These are phyloP conservation scores for Nidula microcarpa DNA, from an alignment of 768 basidiomycete species.

Conservation along the genomic window DNA sequence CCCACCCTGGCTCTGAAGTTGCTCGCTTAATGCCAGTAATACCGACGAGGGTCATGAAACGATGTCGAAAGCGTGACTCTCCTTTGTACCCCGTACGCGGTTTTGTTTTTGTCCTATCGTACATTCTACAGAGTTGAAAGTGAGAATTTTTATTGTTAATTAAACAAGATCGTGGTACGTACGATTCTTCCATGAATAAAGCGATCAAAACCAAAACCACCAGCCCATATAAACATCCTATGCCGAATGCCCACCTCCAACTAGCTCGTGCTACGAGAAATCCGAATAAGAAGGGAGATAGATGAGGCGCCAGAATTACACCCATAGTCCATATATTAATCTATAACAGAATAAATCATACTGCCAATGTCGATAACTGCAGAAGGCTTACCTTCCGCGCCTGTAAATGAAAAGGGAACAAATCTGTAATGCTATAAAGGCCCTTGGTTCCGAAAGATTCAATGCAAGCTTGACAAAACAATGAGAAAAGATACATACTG, in stretches of 20 bases:
- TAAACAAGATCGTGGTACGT: conserved; percentile 8
- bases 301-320: conserved; percentile 43
- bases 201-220: conserved; percentile 38
- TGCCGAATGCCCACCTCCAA: conserved; percentile 46
- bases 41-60: neutral
- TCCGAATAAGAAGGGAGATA: conserved; percentile 47
- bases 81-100: neutral
- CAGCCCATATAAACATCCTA: conserved; percentile 39
- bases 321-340: conserved; percentile 48
- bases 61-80: neutral
- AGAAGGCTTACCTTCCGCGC: conserved; percentile 39
- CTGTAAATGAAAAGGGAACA: conserved; percentile 60
- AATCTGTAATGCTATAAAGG: conserved; percentile 47
- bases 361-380: neutral
- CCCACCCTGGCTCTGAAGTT: conserved; percentile 18
- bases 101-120: neutral
- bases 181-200: conserved; percentile 48
- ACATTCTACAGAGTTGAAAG: neutral
- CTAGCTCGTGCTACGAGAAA: conserved; percentile 40
- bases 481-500: conserved; percentile 13
- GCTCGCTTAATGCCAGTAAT: neutral
- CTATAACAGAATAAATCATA: conserved; percentile 11
- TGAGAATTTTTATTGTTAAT: neutral
- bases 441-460: conserved; percentile 18
- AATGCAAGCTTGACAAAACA: neutral